Conservation (phyloP, 2,329 filamentous ascomycete species). For the Botrytis tulipae region DNA sequence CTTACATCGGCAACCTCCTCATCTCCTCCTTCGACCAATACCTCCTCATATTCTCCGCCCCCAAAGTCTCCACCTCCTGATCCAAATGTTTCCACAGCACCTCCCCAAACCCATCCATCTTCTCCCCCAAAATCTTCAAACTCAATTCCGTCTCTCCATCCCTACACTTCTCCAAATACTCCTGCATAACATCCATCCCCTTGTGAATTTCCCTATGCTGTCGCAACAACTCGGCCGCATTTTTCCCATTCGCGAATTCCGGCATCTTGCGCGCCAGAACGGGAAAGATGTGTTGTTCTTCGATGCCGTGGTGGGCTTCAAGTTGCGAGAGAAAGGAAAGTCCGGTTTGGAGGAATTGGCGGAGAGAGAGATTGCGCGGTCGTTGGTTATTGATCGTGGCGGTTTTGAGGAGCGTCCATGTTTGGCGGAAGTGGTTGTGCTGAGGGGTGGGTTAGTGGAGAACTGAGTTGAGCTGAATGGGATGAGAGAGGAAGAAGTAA, state of each 20-base stretch:
- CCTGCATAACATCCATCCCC: conserved; percentile 66
- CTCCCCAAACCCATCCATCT: conserved; percentile 75
- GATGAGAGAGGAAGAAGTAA: background rate
- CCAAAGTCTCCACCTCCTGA: conserved; percentile 74
- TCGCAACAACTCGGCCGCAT: conserved; percentile 61
- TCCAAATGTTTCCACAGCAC: conserved; percentile 83
- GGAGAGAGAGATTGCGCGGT: conserved; percentile 62
- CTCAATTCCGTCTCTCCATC: conserved; percentile 60
- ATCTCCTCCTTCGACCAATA: conserved; percentile 81
- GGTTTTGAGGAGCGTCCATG: conserved; percentile 69
- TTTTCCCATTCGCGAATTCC: conserved; percentile 57
- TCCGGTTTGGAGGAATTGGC: conserved; percentile 65
- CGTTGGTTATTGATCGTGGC: conserved; percentile 61
- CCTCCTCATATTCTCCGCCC: conserved; percentile 83
- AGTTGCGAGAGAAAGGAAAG: conserved; percentile 70
- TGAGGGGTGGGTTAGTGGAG: conserved; percentile 37
- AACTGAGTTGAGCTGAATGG: background rate
- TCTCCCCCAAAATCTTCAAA: conserved; percentile 58
- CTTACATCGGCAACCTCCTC: conserved; percentile 63
- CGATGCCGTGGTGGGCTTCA: conserved; percentile 76
- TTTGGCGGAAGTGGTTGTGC: conserved; percentile 74
- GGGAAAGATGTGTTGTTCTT: conserved; percentile 80
- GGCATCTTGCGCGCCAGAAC: conserved; percentile 74
- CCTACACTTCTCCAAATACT: conserved; percentile 62
- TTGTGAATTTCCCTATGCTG: conserved; percentile 80